Evolutionary conservation across 352 stramenopile species (phyloP).

Genomic region (Aphanomyces euteiches): DNA sequence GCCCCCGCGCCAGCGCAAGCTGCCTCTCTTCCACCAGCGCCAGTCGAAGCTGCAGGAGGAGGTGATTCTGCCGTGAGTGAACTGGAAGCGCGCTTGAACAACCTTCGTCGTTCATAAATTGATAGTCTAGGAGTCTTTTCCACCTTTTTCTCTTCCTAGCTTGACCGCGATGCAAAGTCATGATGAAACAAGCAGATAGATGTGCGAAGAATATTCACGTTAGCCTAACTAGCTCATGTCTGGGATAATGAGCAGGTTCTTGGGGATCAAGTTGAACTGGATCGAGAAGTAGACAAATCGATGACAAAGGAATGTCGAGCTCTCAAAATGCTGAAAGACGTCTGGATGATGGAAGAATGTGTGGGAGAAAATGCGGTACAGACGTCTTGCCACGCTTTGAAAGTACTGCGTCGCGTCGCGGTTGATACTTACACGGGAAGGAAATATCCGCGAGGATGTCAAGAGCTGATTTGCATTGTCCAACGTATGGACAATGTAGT

Average conservation of each 20-base stretch:
- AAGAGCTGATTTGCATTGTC: slow-evolving; percentile 84
- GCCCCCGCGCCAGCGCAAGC: slow-evolving; percentile 50
- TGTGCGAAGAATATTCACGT: background rate
- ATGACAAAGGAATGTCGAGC: slow-evolving; percentile 72
- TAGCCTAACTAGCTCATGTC: slow-evolving; percentile 48
- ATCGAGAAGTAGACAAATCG: slow-evolving; percentile 80
- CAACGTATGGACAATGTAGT: slow-evolving; percentile 84
- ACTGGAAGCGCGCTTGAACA: slow-evolving; percentile 96
- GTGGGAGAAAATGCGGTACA: slow-evolving; percentile 85
- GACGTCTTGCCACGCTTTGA: slow-evolving; percentile 68
- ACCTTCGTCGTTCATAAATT: slow-evolving; percentile 80
- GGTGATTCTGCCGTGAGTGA: slow-evolving; percentile 89
- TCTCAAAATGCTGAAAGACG: slow-evolving; percentile 69
- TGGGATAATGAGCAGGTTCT: slow-evolving; percentile 79
- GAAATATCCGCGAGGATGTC: slow-evolving; percentile 76
- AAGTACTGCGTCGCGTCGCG: slow-evolving; percentile 83
- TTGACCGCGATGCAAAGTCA: too few species aligned
- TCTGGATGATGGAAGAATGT: slow-evolving; percentile 79
- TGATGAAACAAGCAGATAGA: background rate
- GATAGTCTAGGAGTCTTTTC: slow-evolving; percentile 14
- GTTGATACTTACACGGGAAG: slow-evolving; percentile 68
- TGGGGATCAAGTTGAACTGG: slow-evolving; percentile 75
- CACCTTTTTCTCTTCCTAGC: background rate
- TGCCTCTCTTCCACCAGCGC: slow-evolving; percentile 45
- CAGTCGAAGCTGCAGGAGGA: slow-evolving; percentile 46